Evolutionary conservation across 768 basidiomycete species (phyloP).

Genomic region (Nevesoporus exiguus): DNA sequence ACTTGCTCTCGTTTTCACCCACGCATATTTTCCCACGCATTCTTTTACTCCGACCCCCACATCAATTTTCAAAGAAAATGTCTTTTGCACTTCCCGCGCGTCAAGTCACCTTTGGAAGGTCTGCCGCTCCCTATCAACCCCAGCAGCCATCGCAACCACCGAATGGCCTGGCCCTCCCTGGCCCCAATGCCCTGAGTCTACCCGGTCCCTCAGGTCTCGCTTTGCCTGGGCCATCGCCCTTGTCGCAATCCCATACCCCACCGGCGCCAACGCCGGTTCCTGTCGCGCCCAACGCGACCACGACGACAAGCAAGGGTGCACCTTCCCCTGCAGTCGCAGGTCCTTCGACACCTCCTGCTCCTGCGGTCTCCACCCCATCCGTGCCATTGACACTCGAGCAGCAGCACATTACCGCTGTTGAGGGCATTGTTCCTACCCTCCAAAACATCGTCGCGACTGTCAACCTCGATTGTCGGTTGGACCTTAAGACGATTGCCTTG

Average conservation of each 20-base stretch:
- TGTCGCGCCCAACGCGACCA: constrained; percentile 22
- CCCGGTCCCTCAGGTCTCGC: constrained; percentile 43
- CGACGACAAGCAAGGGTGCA: constrained; percentile 30
- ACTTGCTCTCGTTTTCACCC: constrained; percentile 23
- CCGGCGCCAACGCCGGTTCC: constrained; percentile 21
- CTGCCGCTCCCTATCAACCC: constrained; percentile 45
- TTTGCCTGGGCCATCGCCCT: constrained; percentile 54
- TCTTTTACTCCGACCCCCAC: constrained; percentile 22
- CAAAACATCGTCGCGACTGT: constrained; percentile 99
- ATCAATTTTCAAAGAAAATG: constrained; percentile 29
- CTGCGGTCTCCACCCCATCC: constrained; percentile 63
- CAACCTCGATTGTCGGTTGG: constrained; percentile 93
- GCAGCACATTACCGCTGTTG: constrained; percentile 93
- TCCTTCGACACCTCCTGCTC: constrained; percentile 51
- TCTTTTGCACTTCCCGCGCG: constrained; percentile 73
- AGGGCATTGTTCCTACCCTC: constrained; percentile 97
- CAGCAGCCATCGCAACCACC: constrained; percentile 40
- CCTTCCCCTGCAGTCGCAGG: constrained; percentile 48
- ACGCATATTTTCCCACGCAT: constrained; percentile 28
- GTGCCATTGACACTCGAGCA: constrained; percentile 80
- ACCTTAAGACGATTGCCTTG: constrained; percentile 96
- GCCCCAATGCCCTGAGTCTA: constrained; percentile 43
- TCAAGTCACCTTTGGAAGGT: constrained; percentile 72
- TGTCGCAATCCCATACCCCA: constrained; percentile 41
- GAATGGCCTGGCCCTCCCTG: constrained; percentile 58